These are phyloP conservation scores for Microbotryum lychnidis-dioicae DNA, from an alignment of 1,284 basidiomycete species.

Conservation along the genomic window DNA sequence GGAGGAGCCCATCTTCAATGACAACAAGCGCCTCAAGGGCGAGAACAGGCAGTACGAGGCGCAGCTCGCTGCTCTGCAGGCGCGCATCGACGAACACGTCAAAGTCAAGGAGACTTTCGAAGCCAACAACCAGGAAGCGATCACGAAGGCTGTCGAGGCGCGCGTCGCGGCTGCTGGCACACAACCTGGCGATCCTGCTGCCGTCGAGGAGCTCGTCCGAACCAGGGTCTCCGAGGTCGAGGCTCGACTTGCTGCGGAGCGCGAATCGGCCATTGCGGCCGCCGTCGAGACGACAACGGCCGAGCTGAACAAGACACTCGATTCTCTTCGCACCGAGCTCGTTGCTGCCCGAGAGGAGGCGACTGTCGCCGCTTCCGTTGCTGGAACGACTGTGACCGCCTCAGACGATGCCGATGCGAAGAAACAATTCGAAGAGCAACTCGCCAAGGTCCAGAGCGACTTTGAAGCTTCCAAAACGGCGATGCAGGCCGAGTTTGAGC, in stretches of 20 bases:
- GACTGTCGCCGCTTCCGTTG: background rate
- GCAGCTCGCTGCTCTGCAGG: constrained; percentile 2
- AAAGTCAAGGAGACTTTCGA: constrained; percentile 10
- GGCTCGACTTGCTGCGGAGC: constrained; percentile 7
- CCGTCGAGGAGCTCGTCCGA: constrained; percentile 25
- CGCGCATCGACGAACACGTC: constrained; percentile 7
- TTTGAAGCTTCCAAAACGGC: constrained; percentile 23
- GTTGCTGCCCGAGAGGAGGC: constrained; percentile 4
- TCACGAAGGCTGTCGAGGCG: constrained; percentile 3
- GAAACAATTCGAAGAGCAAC: background rate
- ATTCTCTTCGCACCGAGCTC: constrained; percentile 13
- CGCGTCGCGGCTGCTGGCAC: constrained; percentile 14
- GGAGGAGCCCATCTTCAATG: constrained; percentile 22
- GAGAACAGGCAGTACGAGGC: background rate
- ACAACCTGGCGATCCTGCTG: constrained; percentile 8
- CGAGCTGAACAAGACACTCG: constrained; percentile 18
- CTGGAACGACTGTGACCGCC: background rate
- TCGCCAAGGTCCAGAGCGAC: constrained; percentile 17
- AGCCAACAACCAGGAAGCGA: background rate
- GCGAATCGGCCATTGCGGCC: constrained; percentile 20
- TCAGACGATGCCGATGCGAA: background rate
- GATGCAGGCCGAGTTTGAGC: constrained; percentile 19
- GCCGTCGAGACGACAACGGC: constrained; percentile 20
- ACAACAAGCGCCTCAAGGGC: constrained; percentile 10
- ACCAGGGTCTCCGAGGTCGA: constrained; percentile 19